Base-by-base conservation (phyloP, 768 basidiomycete species). In the Glaciozyma antarctica region DNA sequence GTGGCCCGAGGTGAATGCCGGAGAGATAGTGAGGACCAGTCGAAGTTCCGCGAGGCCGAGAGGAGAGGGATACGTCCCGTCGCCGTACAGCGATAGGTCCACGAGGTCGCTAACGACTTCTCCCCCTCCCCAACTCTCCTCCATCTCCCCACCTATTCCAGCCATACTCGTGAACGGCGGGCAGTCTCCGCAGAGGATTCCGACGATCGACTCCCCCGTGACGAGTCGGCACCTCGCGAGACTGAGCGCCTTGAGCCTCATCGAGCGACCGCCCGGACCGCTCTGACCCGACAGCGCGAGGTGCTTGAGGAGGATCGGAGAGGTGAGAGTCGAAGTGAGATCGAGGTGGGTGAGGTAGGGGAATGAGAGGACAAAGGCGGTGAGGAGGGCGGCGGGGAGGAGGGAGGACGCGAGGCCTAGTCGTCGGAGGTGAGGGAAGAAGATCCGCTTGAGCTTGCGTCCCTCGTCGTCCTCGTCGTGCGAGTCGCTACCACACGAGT, bases 21-120 rank as follows among this genome's bases (percentile, higher is more conserved):
- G 91, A 0, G 91, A 91, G 22, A 76, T 75, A 9, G 81, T 78
- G 53, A 97, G 75, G 52, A 97, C 84, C 28, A 83, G 80, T 22
- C 74, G 68, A 21, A 98, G 80, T 60, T 95, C 85, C 41, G 82
- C 81, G 60, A 78, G 79, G 10, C 82, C 80, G 41, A 97, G 79
- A 3, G 88, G 84, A 22, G 85, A 87, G 0, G 83, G 79, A 77
- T 87, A 91, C 0, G 91, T 90, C 76, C 81, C 81, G 74, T 95
- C 92, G 32, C 90, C 91, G 72, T 89, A 95, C 7, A 99, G 81
- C 63, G 88, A 88, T 41, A 99, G 81, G 74, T 98, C 89, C 44
- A 78, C 80, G 60, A 93, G 58, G 52, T 71, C 65, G 49, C 34
- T n/a, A 10, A 68, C 51, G 59, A 71, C 67, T 49, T 67, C 61